Evolutionary conservation across 1,284 basidiomycete species (phyloP), one percentile per base, ranked within the genome.

Genomic region (Ceratorhiza oryzae-sativae): DNA sequence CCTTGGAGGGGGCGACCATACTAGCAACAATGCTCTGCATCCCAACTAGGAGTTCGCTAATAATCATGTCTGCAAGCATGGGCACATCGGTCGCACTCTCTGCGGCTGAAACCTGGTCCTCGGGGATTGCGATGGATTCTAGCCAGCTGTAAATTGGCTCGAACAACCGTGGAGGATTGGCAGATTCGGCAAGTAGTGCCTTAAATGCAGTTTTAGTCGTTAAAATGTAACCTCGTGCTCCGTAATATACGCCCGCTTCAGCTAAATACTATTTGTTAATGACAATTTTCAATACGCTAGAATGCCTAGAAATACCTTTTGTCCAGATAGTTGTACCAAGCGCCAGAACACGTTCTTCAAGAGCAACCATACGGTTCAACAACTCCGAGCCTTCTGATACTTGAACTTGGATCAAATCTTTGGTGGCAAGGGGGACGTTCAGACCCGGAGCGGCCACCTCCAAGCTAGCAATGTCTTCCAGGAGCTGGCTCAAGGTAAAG

Each of bases 281-380:
- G 36, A 58, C 9, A 9, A 27, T 3, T 30, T n/a, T 2, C 13
- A 48, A 12, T 3, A 46, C 3, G 18, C 53, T 25, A 4, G 2
- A 20, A 23, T n/a, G 9, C 13, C 30, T 20, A 27, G 41, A 42
- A 30, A 27, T 46, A 58, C 65, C 65, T 34, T 32, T 13, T 20
- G 65, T 70, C 65, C 65, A 70, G n/a, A 70, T 46, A 30, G 65
- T 27, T 8, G 42, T 58, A 30, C 42, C 41, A 32, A 70, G n/a
- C 18, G 32, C 18, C 27, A 42, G 18, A 30, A 39, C 39, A 46
- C 53, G 39, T 30, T 12, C 42, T 41, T 70, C 55, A 12, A 58
- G 6, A 23, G 32, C 25, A 10, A 20, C 27, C 32, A 70, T 34
- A 6, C 2, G 10, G 3, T 53, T 30, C 32, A 70, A 23, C 32